A percentile compares a stretch with the other conserved stretches of the same genome.
Conservation (phyloP, 352 stramenopile genomes). For the Pythium oligandrum region DNA sequence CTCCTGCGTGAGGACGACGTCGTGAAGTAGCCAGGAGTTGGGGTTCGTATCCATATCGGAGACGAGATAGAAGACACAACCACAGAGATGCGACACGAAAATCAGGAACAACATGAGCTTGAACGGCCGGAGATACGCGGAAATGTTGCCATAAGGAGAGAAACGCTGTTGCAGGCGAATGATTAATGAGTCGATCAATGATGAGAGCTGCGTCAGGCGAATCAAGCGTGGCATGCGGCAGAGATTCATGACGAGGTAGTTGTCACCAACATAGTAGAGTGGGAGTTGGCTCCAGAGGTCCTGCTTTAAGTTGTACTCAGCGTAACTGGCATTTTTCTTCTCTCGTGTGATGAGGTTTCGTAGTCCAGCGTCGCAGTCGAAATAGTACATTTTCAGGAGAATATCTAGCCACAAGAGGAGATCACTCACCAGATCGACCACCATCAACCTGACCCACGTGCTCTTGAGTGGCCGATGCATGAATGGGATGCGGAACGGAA, state of each 20-base stretch:
- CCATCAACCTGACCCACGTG: conserved; percentile 19
- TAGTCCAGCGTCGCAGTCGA: conserved; percentile 58
- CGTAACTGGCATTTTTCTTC: conserved; percentile 41
- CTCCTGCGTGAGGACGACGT: conserved; percentile 67
- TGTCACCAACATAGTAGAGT: conserved; percentile 59
- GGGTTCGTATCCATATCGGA: conserved; percentile 52
- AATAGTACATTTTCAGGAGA: conserved; percentile 73
- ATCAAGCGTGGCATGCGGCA: conserved; percentile 54
- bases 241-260: conserved; percentile 49
- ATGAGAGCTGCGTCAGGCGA: conserved; percentile 32
- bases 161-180: conserved; percentile 65
- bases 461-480: conserved; percentile 24
- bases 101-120: conserved; percentile 62
- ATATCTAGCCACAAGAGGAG: conserved; percentile 40
- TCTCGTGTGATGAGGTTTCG: conserved; percentile 44
- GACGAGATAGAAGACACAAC: conserved; percentile 70
- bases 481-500: conserved; percentile 73
- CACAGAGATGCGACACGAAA: conserved; percentile 57
- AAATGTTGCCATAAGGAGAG: conserved; percentile 45
- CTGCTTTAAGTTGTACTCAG: conserved; percentile 25
- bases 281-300: conserved; percentile 48
- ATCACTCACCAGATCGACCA: conserved; percentile 41
- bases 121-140: conserved; percentile 54
- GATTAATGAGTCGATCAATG: conserved; percentile 54
- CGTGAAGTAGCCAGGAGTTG: conserved; percentile 65